Conservation (phyloP, 2,329 filamentous ascomycete genomes). For the Penicillium sp. region DNA sequence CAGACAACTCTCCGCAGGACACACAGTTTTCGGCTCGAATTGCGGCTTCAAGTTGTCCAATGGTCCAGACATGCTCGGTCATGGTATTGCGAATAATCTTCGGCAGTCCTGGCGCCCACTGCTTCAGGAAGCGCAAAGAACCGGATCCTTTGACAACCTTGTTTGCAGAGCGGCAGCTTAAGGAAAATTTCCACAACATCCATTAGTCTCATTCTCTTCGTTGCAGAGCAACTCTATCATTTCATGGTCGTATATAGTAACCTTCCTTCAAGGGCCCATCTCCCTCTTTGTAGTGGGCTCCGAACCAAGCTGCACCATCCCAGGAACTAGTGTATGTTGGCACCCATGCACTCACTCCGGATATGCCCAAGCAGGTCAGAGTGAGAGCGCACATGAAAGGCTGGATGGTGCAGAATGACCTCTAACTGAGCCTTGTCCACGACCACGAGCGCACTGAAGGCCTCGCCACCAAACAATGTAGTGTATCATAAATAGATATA, state of each 20-base stretch:
- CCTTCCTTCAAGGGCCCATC: background rate
- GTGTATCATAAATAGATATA: background rate
- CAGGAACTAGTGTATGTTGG: background rate
- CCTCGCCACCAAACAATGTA: too few species aligned
- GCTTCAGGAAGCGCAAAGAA: too few species aligned
- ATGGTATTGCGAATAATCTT: too few species aligned
- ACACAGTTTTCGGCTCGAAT: too few species aligned
- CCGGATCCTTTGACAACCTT: too few species aligned
- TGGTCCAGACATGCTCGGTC: too few species aligned
- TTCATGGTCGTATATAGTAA: background rate
- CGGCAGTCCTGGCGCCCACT: too few species aligned
- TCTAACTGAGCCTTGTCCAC: background rate
- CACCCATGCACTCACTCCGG: background rate
- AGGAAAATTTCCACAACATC: too few species aligned
- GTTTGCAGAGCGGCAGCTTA: too few species aligned
- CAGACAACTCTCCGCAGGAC: too few species aligned
- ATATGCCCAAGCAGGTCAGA: too few species aligned
- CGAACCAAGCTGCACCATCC: background rate
- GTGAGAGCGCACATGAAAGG: background rate
- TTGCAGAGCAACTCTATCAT: background rate
- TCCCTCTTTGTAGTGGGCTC: background rate
- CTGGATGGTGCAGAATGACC: background rate
- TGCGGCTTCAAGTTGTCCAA: too few species aligned
- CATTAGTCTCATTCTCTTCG: background rate
- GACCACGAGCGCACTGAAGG: background rate